A percentile compares a stretch with the other conserved stretches of the same genome.
These are phyloP conservation scores for Crocinoboletus sp. DNA, from an alignment of 1,284 basidiomycete genomes.

Conservation along the genomic window DNA sequence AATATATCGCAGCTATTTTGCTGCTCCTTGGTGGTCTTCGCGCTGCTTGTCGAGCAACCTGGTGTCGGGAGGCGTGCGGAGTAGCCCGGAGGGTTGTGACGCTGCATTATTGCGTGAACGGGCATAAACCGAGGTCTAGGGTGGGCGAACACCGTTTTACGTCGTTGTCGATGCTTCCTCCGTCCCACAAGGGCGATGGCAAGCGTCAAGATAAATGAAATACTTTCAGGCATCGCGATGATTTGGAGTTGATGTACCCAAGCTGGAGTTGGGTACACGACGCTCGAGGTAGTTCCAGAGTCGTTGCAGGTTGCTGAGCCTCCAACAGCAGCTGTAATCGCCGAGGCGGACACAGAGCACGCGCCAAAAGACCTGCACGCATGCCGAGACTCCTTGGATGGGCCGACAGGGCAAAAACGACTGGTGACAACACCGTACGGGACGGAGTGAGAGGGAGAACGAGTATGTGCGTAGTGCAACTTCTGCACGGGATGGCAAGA, in stretches of 20 bases:
- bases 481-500: conserved; percentile 49
- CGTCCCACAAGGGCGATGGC: conserved; percentile 55
- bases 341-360: conserved; percentile 62
- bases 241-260: conserved; percentile 4
- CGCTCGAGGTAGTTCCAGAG: conserved; percentile 39
- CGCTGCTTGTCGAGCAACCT: not conserved
- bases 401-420: conserved; percentile 36
- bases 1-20: conserved; percentile 33
- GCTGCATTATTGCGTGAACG: not conserved
- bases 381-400: conserved; percentile 14
- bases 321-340: conserved; percentile 57
- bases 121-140: conserved; percentile 57
- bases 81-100: not conserved
- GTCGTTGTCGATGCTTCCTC: conserved; percentile 7
- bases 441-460: conserved; percentile 64
- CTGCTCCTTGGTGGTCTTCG: conserved; percentile 14
- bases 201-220: conserved; percentile 55
- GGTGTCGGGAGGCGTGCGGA: conserved; percentile 1
- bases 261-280: not conserved
- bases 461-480: conserved; percentile 63
- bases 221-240: conserved; percentile 39
- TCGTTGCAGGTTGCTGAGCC: conserved; percentile 54
- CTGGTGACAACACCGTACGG: conserved; percentile 54
- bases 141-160: conserved; percentile 47
- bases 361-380: conserved; percentile 33